A percentile compares a stretch with the other conserved stretches of the same genome.
Conservation (phyloP, 495 filamentous ascomycete species). For the Jackrogersella multiformis region DNA sequence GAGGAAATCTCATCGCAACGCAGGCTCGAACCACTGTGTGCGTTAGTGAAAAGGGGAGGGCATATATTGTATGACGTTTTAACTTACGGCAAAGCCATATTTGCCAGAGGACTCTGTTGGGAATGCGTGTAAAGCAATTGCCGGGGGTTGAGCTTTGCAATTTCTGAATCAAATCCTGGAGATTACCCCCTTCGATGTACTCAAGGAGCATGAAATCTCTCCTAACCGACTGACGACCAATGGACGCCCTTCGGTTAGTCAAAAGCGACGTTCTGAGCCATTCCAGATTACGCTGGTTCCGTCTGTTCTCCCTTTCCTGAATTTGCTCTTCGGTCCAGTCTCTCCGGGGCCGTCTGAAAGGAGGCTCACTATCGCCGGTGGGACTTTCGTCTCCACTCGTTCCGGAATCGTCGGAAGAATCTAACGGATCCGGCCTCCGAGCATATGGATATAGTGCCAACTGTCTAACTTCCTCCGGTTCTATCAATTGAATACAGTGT, state of each 20-base stretch:
- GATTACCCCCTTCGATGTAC: conserved; percentile 18
- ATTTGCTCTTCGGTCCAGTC: background rate
- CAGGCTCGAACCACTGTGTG: conserved; percentile 23
- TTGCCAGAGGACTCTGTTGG: conserved; percentile 24
- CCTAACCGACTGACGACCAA: too few relatives aligned
- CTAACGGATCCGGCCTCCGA: background rate
- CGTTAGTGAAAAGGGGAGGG: background rate
- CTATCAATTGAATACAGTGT: conserved; percentile 23
- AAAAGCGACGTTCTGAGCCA: background rate
- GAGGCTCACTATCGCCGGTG: background rate
- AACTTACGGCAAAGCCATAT: conserved; percentile 37
- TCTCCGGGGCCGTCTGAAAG: background rate
- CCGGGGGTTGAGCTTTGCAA: background rate
- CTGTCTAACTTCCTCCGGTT: background rate
- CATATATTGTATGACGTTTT: background rate
- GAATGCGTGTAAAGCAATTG: background rate
- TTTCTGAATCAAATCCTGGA: background rate
- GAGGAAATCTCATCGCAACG: conserved; percentile 33
- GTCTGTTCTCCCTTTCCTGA: background rate
- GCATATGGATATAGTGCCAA: too few relatives aligned
- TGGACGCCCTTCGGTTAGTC: too few relatives aligned
- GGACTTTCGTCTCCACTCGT: conserved; percentile 36
- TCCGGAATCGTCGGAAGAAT: conserved; percentile 5
- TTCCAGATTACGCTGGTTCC: background rate
- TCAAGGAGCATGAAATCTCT: conserved; percentile 28